Evolutionary conservation across 1,284 basidiomycete species (phyloP).

Genomic region (Blastosporella zonata): DNA sequence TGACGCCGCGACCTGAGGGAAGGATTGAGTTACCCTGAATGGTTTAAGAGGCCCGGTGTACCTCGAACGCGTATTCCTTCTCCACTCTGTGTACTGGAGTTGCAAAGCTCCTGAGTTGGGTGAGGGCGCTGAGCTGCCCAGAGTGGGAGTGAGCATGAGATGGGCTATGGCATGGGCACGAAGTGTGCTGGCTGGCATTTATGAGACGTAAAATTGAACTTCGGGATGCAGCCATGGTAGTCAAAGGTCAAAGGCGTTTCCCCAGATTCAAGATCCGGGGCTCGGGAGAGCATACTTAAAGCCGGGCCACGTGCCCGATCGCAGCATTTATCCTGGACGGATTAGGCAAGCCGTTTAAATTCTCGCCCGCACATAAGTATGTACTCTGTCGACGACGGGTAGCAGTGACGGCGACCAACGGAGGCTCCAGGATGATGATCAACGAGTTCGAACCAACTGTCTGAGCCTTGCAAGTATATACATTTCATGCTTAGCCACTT

Average conservation of each 20-base stretch:
- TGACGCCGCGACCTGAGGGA: constrained; percentile 78
- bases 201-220: constrained; percentile 67
- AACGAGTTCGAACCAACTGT: too few relatives aligned
- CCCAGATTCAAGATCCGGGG: constrained; percentile 5
- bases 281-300: constrained; percentile 5
- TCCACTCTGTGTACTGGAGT: constrained; percentile 77
- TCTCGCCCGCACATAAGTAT: not conserved
- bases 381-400: not conserved
- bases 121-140: constrained; percentile 45
- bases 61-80: constrained; percentile 97
- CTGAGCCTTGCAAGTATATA: too few relatives aligned
- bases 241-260: constrained; percentile 6
- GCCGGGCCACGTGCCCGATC: constrained; percentile 12
- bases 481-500: too few relatives aligned
- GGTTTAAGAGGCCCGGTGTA: constrained; percentile 27
- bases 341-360: too few relatives aligned
- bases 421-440: not conserved
- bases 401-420: not conserved
- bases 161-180: constrained; percentile 76
- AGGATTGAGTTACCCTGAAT: constrained; percentile 6
- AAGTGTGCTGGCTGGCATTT: constrained; percentile 65
- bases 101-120: constrained; percentile 73
- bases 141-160: constrained; percentile 34
- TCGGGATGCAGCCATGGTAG: constrained; percentile 55
- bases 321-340: not conserved